Conservation (phyloP, 805 yeast species). For the Hermanozyma aechmeae region DNA sequence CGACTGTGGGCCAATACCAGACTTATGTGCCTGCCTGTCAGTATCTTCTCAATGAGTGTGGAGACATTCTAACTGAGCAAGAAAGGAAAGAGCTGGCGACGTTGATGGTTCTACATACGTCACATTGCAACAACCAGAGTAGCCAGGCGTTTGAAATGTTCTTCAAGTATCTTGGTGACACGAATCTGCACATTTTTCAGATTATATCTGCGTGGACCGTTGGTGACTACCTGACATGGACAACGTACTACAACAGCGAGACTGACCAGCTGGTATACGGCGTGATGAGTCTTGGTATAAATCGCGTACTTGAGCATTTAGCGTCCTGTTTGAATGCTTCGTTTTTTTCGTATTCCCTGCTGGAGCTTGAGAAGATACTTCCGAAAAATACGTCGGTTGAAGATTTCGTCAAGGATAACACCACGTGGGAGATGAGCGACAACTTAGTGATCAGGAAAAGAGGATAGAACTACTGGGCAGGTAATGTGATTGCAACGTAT, state of each 20-base stretch:
- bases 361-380: slow-evolving; percentile 16
- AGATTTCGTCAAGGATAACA: slow-evolving; percentile 12
- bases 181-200: slow-evolving; percentile 7
- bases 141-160: slow-evolving; percentile 22
- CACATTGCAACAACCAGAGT: slow-evolving; percentile 29
- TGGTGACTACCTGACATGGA: slow-evolving; percentile 23
- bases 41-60: slow-evolving; percentile 25
- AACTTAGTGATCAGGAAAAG: slow-evolving; percentile 14
- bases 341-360: slow-evolving; percentile 26
- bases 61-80: slow-evolving; percentile 10
- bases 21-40: slow-evolving; percentile 46
- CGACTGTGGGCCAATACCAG: slow-evolving; percentile 39
- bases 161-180: slow-evolving; percentile 14
- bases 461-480: not conserved
- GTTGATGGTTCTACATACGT: slow-evolving; percentile 35
- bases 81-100: slow-evolving; percentile 34
- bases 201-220: slow-evolving; percentile 18
- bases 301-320: slow-evolving; percentile 23
- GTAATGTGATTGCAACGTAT: not conserved
- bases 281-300: slow-evolving; percentile 35
- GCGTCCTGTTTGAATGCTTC: slow-evolving; percentile 16
- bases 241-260: slow-evolving; percentile 21
- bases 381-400: slow-evolving; percentile 17
- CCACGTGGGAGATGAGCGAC: slow-evolving; percentile 18
- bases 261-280: slow-evolving; percentile 20